A percentile compares a stretch with the other conserved stretches of the same genome.
These are phyloP conservation scores for Mycena kentingensis DNA, from an alignment of 768 basidiomycete genomes.

Conservation along the genomic window DNA sequence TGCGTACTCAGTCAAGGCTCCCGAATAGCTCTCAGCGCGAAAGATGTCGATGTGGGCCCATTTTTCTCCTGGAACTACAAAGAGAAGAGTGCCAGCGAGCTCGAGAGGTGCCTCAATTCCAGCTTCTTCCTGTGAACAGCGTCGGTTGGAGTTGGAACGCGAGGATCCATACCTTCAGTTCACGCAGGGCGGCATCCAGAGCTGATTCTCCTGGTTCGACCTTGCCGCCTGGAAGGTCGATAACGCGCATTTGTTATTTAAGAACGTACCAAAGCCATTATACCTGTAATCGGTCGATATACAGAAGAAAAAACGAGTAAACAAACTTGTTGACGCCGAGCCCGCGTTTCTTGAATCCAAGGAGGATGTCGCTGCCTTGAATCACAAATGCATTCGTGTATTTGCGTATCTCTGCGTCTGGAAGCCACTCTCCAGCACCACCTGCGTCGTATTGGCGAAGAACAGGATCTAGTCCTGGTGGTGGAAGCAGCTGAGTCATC, in stretches of 20 bases:
- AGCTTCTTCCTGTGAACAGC: slow-evolving; percentile 73
- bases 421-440: slow-evolving; percentile 20
- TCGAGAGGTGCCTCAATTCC: slow-evolving; percentile 68
- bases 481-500: background rate
- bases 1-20: slow-evolving; percentile 66
- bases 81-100: slow-evolving; percentile 67
- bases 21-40: slow-evolving; percentile 60
- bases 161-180: slow-evolving; percentile 52
- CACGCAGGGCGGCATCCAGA: slow-evolving; percentile 73
- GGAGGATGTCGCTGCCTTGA: slow-evolving; percentile 58
- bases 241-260: background rate
- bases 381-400: slow-evolving; percentile 77
- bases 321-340: slow-evolving; percentile 65
- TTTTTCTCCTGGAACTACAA: slow-evolving; percentile 53
- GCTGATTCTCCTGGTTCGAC: slow-evolving; percentile 74
- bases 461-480: slow-evolving; percentile 9
- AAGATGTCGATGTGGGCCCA: slow-evolving; percentile 75
- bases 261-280: slow-evolving; percentile 73
- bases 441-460: slow-evolving; percentile 1
- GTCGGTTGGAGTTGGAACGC: background rate
- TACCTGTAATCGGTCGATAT: slow-evolving; percentile 47
- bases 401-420: slow-evolving; percentile 25
- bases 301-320: background rate
- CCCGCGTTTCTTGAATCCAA: slow-evolving; percentile 81
- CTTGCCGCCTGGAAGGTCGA: slow-evolving; percentile 58